Conservation (phyloP, 2,329 filamentous ascomycete genomes). For the Trichoderma sp. region DNA sequence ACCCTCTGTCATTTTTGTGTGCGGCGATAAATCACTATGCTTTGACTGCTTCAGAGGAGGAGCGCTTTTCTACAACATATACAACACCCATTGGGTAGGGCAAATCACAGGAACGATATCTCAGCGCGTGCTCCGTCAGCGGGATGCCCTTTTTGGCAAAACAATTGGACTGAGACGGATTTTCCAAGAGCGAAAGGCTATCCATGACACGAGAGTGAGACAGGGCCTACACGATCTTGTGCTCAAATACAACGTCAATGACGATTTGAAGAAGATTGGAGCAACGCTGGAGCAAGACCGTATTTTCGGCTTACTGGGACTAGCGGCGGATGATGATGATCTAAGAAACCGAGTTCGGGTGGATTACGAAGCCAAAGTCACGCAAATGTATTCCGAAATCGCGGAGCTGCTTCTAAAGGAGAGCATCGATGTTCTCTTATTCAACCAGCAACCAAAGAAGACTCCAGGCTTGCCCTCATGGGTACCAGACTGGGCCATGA, state of each 20-base stretch:
- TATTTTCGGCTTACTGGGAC: conserved; percentile 34
- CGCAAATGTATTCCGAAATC: conserved; percentile 25
- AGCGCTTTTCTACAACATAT: conserved; percentile 32
- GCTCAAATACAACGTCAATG: conserved; percentile 33
- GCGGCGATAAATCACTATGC: conserved; percentile 28
- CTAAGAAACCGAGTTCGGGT: conserved; percentile 20
- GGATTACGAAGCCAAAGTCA: conserved; percentile 19
- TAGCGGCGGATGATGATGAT: conserved; percentile 27
- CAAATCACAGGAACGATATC: conserved; percentile 17
- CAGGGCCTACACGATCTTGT: conserved; percentile 30
- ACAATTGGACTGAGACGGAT: conserved; percentile 27
- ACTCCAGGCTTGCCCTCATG: conserved; percentile 31
- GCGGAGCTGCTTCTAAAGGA: conserved; percentile 26
- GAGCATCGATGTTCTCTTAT: conserved; percentile 32
- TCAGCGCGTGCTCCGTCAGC: conserved; percentile 21
- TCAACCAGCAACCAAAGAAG: conserved; percentile 30
- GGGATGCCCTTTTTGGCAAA: conserved; percentile 27
- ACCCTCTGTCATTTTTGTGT: conserved; percentile 27
- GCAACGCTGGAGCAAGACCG: conserved; percentile 32
- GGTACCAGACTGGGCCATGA: conserved; percentile 37
- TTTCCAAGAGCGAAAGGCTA: conserved; percentile 32
- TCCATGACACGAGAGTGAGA: conserved; percentile 26
- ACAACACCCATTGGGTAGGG: conserved; percentile 31
- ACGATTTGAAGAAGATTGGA: conserved; percentile 27
- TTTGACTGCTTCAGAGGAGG: conserved; percentile 30